Conservation (phyloP, 2,329 filamentous ascomycete genomes). For the Xylariaceae sp. region DNA sequence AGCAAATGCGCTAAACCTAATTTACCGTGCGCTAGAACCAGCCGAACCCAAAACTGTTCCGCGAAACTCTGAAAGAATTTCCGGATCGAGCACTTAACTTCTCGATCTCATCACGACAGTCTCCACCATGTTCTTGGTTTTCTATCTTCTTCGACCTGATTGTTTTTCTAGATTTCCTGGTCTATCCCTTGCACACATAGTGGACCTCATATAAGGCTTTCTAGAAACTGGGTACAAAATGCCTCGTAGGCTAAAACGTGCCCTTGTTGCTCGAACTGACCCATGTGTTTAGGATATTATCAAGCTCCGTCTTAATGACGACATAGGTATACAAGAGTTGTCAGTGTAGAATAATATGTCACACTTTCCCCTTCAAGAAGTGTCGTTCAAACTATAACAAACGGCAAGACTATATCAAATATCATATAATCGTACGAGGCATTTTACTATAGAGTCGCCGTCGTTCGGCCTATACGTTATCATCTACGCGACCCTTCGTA, state of each 20-base stretch:
- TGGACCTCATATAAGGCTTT: too few species aligned
- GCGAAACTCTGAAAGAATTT: constrained; percentile 8
- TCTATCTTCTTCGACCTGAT: neutral
- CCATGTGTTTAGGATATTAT: neutral
- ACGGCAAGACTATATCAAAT: neutral
- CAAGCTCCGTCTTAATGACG: neutral
- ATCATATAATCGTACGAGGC: neutral
- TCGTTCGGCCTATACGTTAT: neutral
- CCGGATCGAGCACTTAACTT: constrained; percentile 35
- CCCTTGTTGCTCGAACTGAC: too few species aligned
- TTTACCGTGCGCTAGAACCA: too few species aligned
- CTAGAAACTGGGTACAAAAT: constrained; percentile 7
- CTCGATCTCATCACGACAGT: constrained; percentile 31
- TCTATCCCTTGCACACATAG: too few species aligned
- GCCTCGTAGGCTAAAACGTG: neutral
- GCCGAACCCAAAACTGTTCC: too few species aligned
- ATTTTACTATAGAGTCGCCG: neutral
- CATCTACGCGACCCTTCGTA: neutral
- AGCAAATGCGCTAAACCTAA: neutral
- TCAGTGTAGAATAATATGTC: neutral
- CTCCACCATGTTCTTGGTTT: constrained; percentile 10
- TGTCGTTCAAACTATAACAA: neutral
- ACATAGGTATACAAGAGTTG: neutral
- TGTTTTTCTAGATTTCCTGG: constrained; percentile 10
- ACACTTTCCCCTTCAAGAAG: neutral